These are phyloP conservation scores for Septoria petroselini DNA, from an alignment of 2,329 filamentous ascomycete genomes.

Conservation along the genomic window DNA sequence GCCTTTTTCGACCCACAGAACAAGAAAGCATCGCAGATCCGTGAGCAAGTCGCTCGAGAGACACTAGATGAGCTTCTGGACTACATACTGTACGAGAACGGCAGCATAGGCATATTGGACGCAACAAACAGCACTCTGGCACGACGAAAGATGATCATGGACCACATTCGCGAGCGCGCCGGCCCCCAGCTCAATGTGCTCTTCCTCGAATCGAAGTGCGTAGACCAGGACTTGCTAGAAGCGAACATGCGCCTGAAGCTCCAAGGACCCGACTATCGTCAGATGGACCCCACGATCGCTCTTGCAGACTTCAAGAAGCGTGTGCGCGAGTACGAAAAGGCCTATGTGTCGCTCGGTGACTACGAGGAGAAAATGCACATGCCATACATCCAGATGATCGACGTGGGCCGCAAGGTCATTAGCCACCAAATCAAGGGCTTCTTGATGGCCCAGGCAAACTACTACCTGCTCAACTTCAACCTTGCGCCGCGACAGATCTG, in stretches of 20 bases:
- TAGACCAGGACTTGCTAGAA: conserved; percentile 78
- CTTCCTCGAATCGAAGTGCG: conserved; percentile 92
- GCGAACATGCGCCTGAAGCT: conserved; percentile 97
- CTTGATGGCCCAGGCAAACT: conserved; percentile 84
- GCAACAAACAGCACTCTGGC: conserved; percentile 94
- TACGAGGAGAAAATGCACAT: conserved; percentile 81
- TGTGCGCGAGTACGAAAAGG: conserved; percentile 88
- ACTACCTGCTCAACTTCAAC: conserved; percentile 96
- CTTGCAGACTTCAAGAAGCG: conserved; percentile 89
- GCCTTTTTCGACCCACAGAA: conserved; percentile 93
- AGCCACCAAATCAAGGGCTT: conserved; percentile 90
- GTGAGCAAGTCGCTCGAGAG: conserved; percentile 88
- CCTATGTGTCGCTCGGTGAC: conserved; percentile 78
- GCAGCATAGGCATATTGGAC: conserved; percentile 91
- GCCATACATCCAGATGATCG: conserved; percentile 97
- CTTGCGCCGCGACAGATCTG: conserved; percentile 93
- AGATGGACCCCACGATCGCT: conserved; percentile 82
- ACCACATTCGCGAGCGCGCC: conserved; percentile 76
- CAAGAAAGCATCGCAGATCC: conserved; percentile 71
- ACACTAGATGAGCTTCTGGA: conserved; percentile 89
- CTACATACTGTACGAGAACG: conserved; percentile 77
- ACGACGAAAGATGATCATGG: conserved; percentile 70
- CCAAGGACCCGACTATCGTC: conserved; percentile 91
- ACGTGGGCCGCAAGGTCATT: conserved; percentile 91
- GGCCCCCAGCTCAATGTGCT: conserved; percentile 83